These are phyloP conservation scores for Pyricularia grisea DNA, from an alignment of 2,329 filamentous ascomycete species.

Conservation along the genomic window DNA sequence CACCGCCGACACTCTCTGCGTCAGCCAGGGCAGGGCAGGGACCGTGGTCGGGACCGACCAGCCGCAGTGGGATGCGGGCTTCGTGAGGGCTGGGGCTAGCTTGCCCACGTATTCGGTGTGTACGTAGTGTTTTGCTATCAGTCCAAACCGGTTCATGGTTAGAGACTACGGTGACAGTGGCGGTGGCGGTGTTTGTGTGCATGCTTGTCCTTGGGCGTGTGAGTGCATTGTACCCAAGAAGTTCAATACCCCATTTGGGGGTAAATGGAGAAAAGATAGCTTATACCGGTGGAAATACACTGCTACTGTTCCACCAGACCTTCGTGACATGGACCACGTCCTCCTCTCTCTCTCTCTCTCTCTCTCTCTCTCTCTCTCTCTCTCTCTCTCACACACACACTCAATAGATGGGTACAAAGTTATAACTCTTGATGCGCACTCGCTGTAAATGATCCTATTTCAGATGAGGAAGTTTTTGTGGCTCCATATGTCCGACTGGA, in stretches of 20 bases:
- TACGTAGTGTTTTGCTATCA: background rate
- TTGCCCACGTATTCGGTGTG: constrained; percentile 25
- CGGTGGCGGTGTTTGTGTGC: background rate
- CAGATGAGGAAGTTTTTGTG: background rate
- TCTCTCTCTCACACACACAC: too few relatives aligned
- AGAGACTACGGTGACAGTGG: background rate
- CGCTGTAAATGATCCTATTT: background rate
- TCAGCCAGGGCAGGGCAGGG: constrained; percentile 20
- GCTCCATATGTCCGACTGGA: background rate
- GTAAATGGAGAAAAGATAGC: background rate
- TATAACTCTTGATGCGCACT: background rate
- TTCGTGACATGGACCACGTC: background rate
- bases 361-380: too few relatives aligned
- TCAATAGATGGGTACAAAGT: too few relatives aligned
- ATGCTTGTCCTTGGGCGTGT: too few relatives aligned
- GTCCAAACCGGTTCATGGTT: background rate
- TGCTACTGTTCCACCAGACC: background rate
- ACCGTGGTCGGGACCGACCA: constrained; percentile 23
- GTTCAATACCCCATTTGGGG: background rate
- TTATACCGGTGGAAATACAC: background rate
- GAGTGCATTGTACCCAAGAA: background rate
- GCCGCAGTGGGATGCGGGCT: constrained; percentile 26
- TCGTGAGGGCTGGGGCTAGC: constrained; percentile 16
- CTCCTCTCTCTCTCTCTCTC: too few relatives aligned
- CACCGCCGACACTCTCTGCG: constrained; percentile 22